Evolutionary conservation across 2,329 filamentous ascomycete species (phyloP), one percentile per base, ranked within the genome.

Genomic region (Aspergillus tamarii): DNA sequence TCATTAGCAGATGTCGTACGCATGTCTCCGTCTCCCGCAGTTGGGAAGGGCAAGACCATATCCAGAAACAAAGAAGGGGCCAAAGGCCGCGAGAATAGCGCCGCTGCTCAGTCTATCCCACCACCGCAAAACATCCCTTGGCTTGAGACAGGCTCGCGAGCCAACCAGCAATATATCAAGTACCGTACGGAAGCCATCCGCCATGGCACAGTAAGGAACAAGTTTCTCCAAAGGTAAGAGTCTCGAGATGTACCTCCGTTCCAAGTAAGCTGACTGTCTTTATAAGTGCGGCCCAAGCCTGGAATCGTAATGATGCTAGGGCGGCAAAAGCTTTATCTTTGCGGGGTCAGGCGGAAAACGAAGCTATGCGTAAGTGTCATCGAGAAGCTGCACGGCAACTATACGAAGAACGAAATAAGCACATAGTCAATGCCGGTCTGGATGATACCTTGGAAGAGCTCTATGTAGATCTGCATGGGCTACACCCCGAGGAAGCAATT

Each of bases 401-500:
- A 34, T 99, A 98, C 76, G 94, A 97, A 77, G 91, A 96, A 75
- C 92, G 94, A 45, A 97, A 97, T 77, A 92, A 90, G 78, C 87
- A 89, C 73, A 82, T 82, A 65, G 76, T 79, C 36, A 76, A 73
- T 48, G 74, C 71, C 26, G 75, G 76, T n/a, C 69, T 77, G 32
- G 77, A 81, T 32, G 82, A 81, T 64, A 80, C 81, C 36, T 74
- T 77, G 3, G 84, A 87, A 46, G 95, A 99, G 80, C 88, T 97
- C 50, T 99, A 96, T 78, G 91, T 98, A 60, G 95, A 99, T 78
- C 84, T 99, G 36, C 95, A 99, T 77, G 95, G 95, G n/a, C 87
- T 99, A n/a, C 95, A 98, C 74, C 93, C 95, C 0, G 94, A 98
- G 74, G 95, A 99, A 82, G 95, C 94, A 5, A 93, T 98, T 46